Conservation (phyloP, 192 early-diverging fungal species). For the Cetraspora pellucida region DNA sequence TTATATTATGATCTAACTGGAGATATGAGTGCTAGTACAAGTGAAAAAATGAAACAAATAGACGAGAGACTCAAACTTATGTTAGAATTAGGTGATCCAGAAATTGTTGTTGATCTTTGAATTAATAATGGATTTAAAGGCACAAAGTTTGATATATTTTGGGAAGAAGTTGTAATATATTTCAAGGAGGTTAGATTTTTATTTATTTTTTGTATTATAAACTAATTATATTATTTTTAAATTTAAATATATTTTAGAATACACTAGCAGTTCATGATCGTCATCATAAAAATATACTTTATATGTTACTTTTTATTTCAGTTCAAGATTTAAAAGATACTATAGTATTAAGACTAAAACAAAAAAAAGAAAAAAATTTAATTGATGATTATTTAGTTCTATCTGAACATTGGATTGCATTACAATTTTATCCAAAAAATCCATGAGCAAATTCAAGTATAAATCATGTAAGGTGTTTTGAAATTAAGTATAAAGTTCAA, state of each 20-base stretch:
- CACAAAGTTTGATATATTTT: slow-evolving; percentile 15
- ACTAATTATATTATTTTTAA: too few relatives aligned
- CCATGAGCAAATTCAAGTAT: too few relatives aligned
- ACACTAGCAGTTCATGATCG: neutral
- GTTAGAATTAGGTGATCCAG: neutral
- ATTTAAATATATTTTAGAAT: too few relatives aligned
- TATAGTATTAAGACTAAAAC: neutral
- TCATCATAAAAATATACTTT: neutral
- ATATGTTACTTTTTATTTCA: neutral
- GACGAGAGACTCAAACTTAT: neutral
- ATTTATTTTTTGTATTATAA: too few relatives aligned
- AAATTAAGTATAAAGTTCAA: slow-evolving; percentile 8
- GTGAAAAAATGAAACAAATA: neutral
- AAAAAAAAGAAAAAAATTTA: neutral
- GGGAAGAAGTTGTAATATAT: neutral
- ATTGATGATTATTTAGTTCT: neutral
- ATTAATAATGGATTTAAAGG: slow-evolving; percentile 1
- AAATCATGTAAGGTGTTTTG: neutral
- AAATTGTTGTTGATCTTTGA: neutral
- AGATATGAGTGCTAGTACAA: neutral
- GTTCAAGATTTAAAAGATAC: neutral
- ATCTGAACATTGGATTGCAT: neutral
- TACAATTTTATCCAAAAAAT: neutral
- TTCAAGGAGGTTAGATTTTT: slow-evolving; percentile 1
- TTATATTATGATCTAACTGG: neutral